phyloP scores from a whole-genome alignment of 2,329 filamentous ascomycete species.

The Trichothecium roseum region DNA sequence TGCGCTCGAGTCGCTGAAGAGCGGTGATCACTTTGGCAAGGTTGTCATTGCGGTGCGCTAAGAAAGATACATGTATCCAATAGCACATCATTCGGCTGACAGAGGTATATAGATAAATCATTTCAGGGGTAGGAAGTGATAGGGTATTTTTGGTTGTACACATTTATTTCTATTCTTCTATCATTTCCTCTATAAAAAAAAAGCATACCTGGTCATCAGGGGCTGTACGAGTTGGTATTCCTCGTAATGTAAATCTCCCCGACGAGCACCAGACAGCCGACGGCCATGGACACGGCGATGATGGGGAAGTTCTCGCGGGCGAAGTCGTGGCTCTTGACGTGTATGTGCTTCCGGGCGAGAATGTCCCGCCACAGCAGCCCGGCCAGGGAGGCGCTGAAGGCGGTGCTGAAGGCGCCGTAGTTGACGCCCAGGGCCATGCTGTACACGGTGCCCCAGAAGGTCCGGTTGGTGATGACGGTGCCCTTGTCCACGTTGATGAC shows the following conservation, averaged over 20 bases:
- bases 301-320: constrained; percentile 60
- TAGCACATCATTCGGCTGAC: too few relatives aligned
- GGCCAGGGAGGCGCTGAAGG: constrained; percentile 61
- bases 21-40: constrained; percentile 40
- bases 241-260: constrained; percentile 49
- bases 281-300: constrained; percentile 56
- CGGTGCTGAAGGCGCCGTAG: constrained; percentile 63
- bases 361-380: constrained; percentile 67
- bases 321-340: constrained; percentile 53
- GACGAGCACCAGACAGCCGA: constrained; percentile 50
- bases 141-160: too few relatives aligned
- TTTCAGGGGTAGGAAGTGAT: too few relatives aligned
- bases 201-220: too few relatives aligned
- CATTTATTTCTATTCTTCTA: too few relatives aligned
- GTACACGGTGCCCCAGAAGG: constrained; percentile 66
- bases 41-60: constrained; percentile 26
- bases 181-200: too few relatives aligned
- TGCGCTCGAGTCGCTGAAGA: constrained; percentile 37
- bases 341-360: constrained; percentile 55
- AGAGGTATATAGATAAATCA: too few relatives aligned
- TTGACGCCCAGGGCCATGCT: constrained; percentile 67
- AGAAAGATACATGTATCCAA: too few relatives aligned
- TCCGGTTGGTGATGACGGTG: constrained; percentile 47
- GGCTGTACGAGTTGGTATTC: too few relatives aligned
- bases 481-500: constrained; percentile 39